Conservation (phyloP, 1,284 basidiomycete species). For the Fomitopsis palustris region DNA sequence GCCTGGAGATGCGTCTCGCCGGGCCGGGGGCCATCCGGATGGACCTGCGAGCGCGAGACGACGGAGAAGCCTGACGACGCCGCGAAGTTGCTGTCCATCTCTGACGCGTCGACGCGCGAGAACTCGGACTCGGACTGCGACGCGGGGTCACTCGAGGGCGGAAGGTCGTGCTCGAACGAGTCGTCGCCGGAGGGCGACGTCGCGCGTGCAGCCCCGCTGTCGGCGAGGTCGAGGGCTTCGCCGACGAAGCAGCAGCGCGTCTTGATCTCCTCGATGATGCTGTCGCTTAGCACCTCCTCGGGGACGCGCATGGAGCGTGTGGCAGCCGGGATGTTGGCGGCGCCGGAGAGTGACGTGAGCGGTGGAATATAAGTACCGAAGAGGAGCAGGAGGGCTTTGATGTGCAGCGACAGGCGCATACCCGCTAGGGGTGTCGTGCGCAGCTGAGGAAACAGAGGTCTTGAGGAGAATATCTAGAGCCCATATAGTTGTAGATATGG, state of each 20-base stretch:
- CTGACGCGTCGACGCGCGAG: slow-evolving; percentile 46
- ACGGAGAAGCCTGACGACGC: slow-evolving; percentile 60
- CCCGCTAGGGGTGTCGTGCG: slow-evolving; percentile 84
- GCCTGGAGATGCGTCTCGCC: slow-evolving; percentile 60
- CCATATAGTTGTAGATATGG: too few relatives aligned
- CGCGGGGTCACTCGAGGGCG: slow-evolving; percentile 47
- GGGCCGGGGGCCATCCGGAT: slow-evolving; percentile 19
- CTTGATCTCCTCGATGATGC: slow-evolving; percentile 81
- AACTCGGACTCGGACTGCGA: slow-evolving; percentile 63
- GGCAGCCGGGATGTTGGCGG: slow-evolving; percentile 58
- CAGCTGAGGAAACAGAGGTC: slow-evolving; percentile 81
- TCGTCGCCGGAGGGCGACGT: slow-evolving; percentile 42
- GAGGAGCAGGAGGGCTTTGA: slow-evolving; percentile 74
- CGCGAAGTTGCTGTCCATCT: slow-evolving; percentile 44
- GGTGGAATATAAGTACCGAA: slow-evolving; percentile 83
- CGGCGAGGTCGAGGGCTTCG: slow-evolving; percentile 41
- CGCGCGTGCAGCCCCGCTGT: slow-evolving; percentile 28
- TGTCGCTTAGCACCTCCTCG: slow-evolving; percentile 68
- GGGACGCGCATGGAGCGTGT: slow-evolving; percentile 66
- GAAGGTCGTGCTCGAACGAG: slow-evolving; percentile 46
- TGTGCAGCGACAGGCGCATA: slow-evolving; percentile 65
- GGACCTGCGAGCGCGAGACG: slow-evolving; percentile 38
- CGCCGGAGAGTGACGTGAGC: slow-evolving; percentile 60
- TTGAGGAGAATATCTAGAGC: slow-evolving; percentile 87
- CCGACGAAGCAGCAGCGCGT: slow-evolving; percentile 80